phyloP scores from a whole-genome alignment of 495 filamentous ascomycete genomes.

The Hyaloscypha variabilis region DNA sequence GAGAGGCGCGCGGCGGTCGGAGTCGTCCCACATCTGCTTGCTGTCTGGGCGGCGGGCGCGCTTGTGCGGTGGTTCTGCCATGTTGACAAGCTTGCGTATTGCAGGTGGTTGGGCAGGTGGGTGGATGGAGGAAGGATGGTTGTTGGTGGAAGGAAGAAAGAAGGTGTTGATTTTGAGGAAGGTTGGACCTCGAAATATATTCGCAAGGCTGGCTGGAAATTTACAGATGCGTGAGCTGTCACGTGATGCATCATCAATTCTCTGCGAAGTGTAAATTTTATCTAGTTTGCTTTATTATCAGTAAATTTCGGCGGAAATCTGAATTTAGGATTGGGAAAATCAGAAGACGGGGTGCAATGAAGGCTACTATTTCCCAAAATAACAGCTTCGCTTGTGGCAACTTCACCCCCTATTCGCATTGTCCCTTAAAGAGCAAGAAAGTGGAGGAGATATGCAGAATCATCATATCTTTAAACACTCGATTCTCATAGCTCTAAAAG shows the following conservation, averaged over 20 bases:
- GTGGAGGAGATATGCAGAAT: no score
- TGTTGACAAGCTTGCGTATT: constrained; percentile 6
- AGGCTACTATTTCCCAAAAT: no score
- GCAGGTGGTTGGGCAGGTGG: background rate
- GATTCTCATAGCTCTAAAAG: no score
- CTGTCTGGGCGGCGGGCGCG: constrained; percentile 43
- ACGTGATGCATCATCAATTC: background rate
- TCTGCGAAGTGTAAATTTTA: no score
- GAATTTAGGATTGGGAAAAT: no score
- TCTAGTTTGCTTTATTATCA: no score
- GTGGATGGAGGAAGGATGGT: background rate
- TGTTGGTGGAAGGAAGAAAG: background rate
- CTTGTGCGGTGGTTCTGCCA: constrained; percentile 36
- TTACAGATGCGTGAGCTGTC: background rate
- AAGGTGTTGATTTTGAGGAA: background rate
- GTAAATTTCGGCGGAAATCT: no score
- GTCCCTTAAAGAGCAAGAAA: no score
- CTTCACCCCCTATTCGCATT: no score
- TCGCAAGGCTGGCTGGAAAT: background rate
- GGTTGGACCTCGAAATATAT: background rate
- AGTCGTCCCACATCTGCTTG: constrained; percentile 47
- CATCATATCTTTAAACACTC: no score
- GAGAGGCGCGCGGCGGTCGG: constrained; percentile 34
- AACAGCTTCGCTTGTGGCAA: no score
- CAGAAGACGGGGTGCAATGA: no score